Base-by-base conservation (phyloP, 2,329 filamentous ascomycete species). In the Zasmidium citrigriseum region DNA sequence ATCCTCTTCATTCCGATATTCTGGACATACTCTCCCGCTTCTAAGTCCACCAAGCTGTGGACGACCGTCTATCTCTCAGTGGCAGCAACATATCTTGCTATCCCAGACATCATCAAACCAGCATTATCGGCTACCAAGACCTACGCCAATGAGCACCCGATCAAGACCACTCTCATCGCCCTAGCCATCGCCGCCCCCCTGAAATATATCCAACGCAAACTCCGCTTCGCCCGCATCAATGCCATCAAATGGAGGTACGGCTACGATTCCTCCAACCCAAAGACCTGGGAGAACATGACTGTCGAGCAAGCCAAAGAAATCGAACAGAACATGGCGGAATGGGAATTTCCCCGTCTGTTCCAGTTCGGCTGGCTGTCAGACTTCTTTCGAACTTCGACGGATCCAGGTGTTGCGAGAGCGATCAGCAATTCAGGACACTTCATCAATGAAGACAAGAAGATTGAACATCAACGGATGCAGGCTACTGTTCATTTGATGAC, bases 391-490 rank as follows among this genome's bases (percentile, higher is more conserved):
- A 53, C 51, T 7, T 44, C 25, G 7, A 58, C 51, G 2, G 51
- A 58, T 21, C 56, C 56, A 7, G 56, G 50, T 18, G 56, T 58
- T 9, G 25, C 50, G 11, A 27, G 46, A 27, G 56, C 51, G 16
- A 58, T 58, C 18, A 54, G 24, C 20, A 25, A 50, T 12, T 53
- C 47, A 18, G 56, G 56, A 21, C 56, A 58, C 46, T 58, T 58
- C 23, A 58, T 58, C 46, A 58, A 58, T 29, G 56, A 58, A 11
- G 56, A 58, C 46, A 58, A 58, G 45, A 18, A 46, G 16, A 21
- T 58, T 14, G 56, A 58, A 22, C 56, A 58, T 27, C 56, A 58
- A 38, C 50, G 56, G 11, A 58, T 58, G 56, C 56, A 58, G 18
- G 56, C 56, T 11, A 54, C 56, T 3, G 29, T 58, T 14, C 51